phyloP scores from a whole-genome alignment of 2,329 filamentous ascomycete genomes.

The Colletotrichum paranaense region DNA sequence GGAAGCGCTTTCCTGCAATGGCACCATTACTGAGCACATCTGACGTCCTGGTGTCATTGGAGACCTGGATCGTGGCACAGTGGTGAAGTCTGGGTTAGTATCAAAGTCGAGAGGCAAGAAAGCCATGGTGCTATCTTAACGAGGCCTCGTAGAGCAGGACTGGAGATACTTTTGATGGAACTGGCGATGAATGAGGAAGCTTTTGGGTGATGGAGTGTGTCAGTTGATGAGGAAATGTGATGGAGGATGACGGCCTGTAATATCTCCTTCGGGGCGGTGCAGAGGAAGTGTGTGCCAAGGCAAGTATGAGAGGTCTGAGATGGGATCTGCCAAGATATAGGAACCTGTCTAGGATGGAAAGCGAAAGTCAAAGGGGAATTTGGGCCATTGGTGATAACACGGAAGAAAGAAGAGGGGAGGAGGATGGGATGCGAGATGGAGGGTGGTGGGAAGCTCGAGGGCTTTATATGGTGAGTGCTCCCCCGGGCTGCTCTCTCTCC shows the following conservation, averaged over 20 bases:
- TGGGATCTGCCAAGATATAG: not conserved
- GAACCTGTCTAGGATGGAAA: slow-evolving; percentile 1
- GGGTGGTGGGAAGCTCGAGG: slow-evolving; percentile 32
- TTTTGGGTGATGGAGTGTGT: not conserved
- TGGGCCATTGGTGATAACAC: slow-evolving; percentile 1
- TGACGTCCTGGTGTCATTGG: not conserved
- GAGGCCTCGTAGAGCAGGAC: not conserved
- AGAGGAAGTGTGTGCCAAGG: not conserved
- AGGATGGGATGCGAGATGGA: slow-evolving; percentile 23
- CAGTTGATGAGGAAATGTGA: not conserved
- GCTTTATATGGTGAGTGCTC: slow-evolving; percentile 37
- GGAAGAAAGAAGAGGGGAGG: slow-evolving; percentile 7
- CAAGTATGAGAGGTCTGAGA: not conserved
- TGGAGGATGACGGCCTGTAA: not conserved
- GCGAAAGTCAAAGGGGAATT: slow-evolving; percentile 8
- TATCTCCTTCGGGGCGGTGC: not conserved
- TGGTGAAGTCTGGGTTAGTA: not conserved
- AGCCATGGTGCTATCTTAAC: slow-evolving; percentile 5
- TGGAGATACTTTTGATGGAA: not conserved
- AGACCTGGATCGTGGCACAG: not conserved
- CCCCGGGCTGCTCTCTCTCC: slow-evolving; percentile 16
- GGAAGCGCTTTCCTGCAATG: slow-evolving; percentile 1
- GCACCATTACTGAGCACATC: not conserved
- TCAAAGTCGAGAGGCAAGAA: not conserved
- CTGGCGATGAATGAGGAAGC: not conserved